A percentile compares a stretch with the other conserved stretches of the same genome.
These are phyloP conservation scores for Austroboletus novae-zelandiae DNA, from an alignment of 1,284 basidiomycete species.

Conservation along the genomic window DNA sequence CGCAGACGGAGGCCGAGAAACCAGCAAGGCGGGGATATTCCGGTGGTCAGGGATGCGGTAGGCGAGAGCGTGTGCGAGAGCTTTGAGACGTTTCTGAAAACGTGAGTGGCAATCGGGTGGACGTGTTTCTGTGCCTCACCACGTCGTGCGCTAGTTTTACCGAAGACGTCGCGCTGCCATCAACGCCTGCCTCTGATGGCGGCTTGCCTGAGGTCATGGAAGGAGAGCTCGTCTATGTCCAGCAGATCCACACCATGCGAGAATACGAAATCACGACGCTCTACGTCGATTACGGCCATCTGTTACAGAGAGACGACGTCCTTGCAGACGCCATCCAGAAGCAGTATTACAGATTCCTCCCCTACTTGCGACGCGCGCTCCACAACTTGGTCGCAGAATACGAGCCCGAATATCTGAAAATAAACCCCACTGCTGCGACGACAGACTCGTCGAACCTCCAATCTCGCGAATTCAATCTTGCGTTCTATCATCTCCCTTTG, in stretches of 20 bases:
- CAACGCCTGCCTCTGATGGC: slow-evolving; percentile 73
- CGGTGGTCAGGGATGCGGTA: slow-evolving; percentile 87
- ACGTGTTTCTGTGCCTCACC: slow-evolving; percentile 1
- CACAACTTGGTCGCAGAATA: slow-evolving; percentile 86
- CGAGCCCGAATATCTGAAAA: slow-evolving; percentile 91
- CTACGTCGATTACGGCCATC: slow-evolving; percentile 93
- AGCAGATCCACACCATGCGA: slow-evolving; percentile 91
- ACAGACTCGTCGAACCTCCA: slow-evolving; percentile 84
- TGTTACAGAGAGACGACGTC: slow-evolving; percentile 87
- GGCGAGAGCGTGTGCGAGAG: slow-evolving; percentile 91
- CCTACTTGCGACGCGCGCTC: slow-evolving; percentile 89
- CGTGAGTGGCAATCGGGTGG: slow-evolving; percentile 50
- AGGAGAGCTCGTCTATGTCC: slow-evolving; percentile 77
- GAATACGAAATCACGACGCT: slow-evolving; percentile 93
- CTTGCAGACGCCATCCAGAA: slow-evolving; percentile 90
- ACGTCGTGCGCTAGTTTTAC: slow-evolving; percentile 60
- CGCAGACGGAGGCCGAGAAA: slow-evolving; percentile 48
- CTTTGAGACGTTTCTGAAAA: slow-evolving; percentile 89
- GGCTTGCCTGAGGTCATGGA: slow-evolving; percentile 54
- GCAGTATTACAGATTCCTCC: slow-evolving; percentile 96
- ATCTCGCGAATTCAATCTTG: slow-evolving; percentile 91
- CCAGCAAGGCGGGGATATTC: slow-evolving; percentile 64
- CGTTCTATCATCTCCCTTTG: slow-evolving; percentile 94
- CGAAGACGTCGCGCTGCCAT: slow-evolving; percentile 69
- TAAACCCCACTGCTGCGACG: slow-evolving; percentile 77